Conservation (phyloP, 179 eudicot genomes). For the Beta corolliflora region DNA sequence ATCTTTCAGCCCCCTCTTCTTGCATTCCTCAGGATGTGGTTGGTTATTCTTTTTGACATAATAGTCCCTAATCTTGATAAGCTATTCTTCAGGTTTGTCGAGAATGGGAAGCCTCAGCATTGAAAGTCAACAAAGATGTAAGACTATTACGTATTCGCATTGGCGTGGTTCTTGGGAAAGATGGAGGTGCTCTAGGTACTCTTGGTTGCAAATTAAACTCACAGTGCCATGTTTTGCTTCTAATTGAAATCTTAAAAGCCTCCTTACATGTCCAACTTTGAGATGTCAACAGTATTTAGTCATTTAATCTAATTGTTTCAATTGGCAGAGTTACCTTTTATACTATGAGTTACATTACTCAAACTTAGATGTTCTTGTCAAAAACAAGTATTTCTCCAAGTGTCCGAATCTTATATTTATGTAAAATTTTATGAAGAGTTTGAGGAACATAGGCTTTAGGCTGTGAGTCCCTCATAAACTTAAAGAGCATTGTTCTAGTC, state of each 20-base stretch:
- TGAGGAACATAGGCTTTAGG: no score
- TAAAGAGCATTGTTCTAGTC: not conserved
- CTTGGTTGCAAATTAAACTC: not conserved
- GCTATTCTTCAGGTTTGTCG: conserved; percentile 70
- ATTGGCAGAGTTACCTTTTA: not conserved
- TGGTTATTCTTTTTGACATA: not conserved
- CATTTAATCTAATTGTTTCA: not conserved
- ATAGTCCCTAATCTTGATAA: not conserved
- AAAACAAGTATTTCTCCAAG: no score
- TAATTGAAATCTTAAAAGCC: not conserved
- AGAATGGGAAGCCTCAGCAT: conserved; percentile 94
- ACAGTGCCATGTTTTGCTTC: not conserved
- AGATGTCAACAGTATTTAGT: not conserved
- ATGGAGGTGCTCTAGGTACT: conserved; percentile 97
- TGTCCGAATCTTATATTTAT: no score
- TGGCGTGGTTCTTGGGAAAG: conserved; percentile 96
- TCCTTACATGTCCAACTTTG: not conserved
- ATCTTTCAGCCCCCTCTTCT: not conserved
- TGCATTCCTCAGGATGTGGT: not conserved
- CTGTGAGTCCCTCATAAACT: not conserved
- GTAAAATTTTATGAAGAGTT: no score
- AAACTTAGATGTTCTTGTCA: no score
- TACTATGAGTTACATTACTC: not conserved
- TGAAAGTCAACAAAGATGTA: conserved; percentile 71
- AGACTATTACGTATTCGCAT: conserved; percentile 80